Evolutionary conservation across 345 rosid species (phyloP).

Genomic region (Eucalyptus shirleyi): DNA sequence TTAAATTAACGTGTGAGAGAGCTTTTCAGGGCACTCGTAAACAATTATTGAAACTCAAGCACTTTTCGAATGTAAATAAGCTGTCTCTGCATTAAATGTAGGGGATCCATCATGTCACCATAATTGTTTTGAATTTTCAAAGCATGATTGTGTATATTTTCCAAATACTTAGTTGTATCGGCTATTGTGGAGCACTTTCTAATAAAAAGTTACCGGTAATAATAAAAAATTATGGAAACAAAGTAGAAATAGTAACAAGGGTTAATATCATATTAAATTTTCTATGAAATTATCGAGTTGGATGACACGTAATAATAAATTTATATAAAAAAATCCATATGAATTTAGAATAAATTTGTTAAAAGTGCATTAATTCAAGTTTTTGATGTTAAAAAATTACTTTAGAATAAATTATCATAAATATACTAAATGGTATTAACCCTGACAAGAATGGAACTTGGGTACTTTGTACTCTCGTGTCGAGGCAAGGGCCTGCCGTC

Average conservation of each 20-base stretch:
- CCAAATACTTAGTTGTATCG: background rate
- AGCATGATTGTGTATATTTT: background rate
- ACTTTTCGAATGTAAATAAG: background rate
- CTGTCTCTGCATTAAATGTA: background rate
- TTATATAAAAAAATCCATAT: no score
- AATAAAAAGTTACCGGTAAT: background rate
- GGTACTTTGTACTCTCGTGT: background rate
- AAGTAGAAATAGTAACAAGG: background rate
- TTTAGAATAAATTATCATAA: no score
- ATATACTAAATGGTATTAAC: background rate
- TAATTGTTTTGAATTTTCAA: background rate
- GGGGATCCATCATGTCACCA: background rate
- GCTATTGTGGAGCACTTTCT: background rate
- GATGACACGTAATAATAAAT: rapidly evolving
- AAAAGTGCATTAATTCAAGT: background rate
- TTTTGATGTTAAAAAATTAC: no score
- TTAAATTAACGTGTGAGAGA: background rate
- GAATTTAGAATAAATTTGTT: no score
- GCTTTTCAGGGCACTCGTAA: background rate
- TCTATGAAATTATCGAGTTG: no score
- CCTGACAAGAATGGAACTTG: background rate
- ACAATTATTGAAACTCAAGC: background rate
- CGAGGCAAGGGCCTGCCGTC: background rate
- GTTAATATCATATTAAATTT: no score
- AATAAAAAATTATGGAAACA: background rate